Evolutionary conservation across 495 filamentous ascomycete genomes (phyloP), one percentile per base, ranked within the genome.

Genomic region (Xylaria castorea): DNA sequence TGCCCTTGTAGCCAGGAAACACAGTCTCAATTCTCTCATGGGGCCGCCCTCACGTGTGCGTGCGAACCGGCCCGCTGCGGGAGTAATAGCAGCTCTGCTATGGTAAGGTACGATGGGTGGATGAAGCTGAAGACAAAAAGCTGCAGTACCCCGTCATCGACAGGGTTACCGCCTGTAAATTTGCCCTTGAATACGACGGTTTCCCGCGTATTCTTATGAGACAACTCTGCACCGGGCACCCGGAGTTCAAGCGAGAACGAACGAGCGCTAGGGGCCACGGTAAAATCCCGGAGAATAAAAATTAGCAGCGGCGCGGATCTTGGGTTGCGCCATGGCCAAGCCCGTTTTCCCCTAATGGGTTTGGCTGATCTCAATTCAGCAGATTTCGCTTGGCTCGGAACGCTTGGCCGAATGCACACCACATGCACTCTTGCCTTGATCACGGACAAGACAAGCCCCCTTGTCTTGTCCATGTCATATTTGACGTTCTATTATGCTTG

Each of bases 371-470:
- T 44, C 36, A 44, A 44, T 42, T 11, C 34, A 44, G 60, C 12
- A 63, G 36, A 68, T 20, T 57, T 30, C 48, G 5, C 9, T 42
- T 42, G 32, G 18, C 6, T 42, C 30, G 44, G 46, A 36, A 16
- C 27, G 27, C 32, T 68, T 20, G 46, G 14, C 64, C 25, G 46
- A 51, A 50, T 51, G 46, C 44, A 66, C 64, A 40, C 50, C 48
- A 38, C 30, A 25, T 68, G 50, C 65, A 42, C 65, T 40, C 50
- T 5, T 25, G 32, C 32, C 65, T 57, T 68, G 65, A 68, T 53
- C 20, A 34, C 32, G 20, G 22, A 66, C 18, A 66, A 46, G 62
- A 25, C 4, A 14, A 27, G 22, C 51, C 14, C 16, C 20, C 46
- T n/a, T 48, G 46, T 7, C 63, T 66, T 66, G 22, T 3, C 14